Evolutionary conservation across 306 rosid species (phyloP).

Genomic region (Adenanthera pavonina): DNA sequence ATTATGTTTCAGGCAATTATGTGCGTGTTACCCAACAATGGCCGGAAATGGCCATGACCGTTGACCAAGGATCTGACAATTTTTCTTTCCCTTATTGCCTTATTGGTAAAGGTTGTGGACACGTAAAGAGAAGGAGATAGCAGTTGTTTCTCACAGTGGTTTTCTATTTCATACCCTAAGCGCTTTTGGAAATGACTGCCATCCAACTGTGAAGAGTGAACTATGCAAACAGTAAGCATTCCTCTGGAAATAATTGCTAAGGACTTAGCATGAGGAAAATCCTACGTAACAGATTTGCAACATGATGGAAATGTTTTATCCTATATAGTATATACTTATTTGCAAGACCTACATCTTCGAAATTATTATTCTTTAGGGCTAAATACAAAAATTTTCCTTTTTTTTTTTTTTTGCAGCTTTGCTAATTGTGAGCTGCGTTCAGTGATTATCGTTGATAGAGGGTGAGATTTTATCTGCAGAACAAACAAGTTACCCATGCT

Average conservation of each 20-base stretch:
- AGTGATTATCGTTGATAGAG: slow-evolving; percentile 68
- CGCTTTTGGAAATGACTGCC: slow-evolving; percentile 85
- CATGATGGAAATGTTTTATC: neutral
- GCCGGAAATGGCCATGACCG: slow-evolving; percentile 30
- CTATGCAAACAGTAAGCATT: slow-evolving; percentile 69
- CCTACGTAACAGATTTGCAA: neutral
- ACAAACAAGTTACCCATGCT: neutral
- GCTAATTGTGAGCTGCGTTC: slow-evolving; percentile 93
- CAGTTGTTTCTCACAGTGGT: slow-evolving; percentile 80
- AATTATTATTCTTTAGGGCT: slow-evolving; percentile 1
- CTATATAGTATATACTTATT: neutral
- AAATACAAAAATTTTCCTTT: slow-evolving; percentile 17
- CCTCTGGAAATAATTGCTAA: slow-evolving; percentile 1
- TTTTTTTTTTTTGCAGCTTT: slow-evolving; percentile 63
- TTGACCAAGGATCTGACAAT: neutral
- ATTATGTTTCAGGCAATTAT: slow-evolving; percentile 9
- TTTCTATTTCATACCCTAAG: slow-evolving; percentile 71
- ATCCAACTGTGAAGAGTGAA: slow-evolving; percentile 74
- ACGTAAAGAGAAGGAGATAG: slow-evolving; percentile 89
- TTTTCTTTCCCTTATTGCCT: neutral
- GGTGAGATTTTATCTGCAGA: slow-evolving; percentile 57
- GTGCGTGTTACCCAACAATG: neutral
- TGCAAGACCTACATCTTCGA: neutral
- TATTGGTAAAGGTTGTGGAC: slow-evolving; percentile 84
- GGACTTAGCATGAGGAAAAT: neutral